phyloP scores from a whole-genome alignment of 441 rosid species.

The Metrosideros polymorpha region DNA sequence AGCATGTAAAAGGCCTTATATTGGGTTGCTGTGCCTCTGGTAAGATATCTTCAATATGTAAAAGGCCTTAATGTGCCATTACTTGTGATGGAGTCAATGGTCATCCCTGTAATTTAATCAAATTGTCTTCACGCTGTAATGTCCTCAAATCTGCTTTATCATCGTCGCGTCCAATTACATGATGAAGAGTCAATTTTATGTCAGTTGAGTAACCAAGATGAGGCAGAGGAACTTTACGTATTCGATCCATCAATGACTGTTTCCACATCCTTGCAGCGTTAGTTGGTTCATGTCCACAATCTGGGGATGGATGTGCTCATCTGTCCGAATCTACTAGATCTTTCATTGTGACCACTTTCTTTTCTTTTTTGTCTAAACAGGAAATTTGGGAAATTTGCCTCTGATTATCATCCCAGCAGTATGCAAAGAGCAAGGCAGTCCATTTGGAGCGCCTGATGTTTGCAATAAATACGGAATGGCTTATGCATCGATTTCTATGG shows the following conservation, averaged over 20 bases:
- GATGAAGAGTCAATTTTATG: neutral
- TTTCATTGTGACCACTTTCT: neutral
- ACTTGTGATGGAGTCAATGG: neutral
- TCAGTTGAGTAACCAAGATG: neutral
- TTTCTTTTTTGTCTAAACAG: neutral
- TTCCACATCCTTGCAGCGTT: neutral
- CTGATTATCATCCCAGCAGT: conserved; percentile 27
- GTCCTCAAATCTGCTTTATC: neutral
- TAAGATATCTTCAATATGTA: neutral
- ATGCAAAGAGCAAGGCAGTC: conserved; percentile 22
- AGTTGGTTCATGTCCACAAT: neutral
- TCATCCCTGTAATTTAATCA: neutral
- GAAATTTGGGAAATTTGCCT: conserved; percentile 28
- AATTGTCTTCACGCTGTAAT: neutral
- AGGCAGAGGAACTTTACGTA: neutral
- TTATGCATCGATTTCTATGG: conserved; percentile 35
- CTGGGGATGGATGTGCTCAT: neutral
- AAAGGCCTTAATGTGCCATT: neutral
- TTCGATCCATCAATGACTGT: neutral
- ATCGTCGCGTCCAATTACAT: neutral
- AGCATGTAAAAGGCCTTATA: conserved; percentile 14
- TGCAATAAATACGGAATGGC: conserved; percentile 15
- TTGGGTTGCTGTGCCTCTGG: conserved; percentile 30
- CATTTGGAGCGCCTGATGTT: conserved; percentile 17
- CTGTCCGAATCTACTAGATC: neutral